Conservation (phyloP, 2,329 filamentous ascomycete species). For the Fusarium tjaetaba region DNA sequence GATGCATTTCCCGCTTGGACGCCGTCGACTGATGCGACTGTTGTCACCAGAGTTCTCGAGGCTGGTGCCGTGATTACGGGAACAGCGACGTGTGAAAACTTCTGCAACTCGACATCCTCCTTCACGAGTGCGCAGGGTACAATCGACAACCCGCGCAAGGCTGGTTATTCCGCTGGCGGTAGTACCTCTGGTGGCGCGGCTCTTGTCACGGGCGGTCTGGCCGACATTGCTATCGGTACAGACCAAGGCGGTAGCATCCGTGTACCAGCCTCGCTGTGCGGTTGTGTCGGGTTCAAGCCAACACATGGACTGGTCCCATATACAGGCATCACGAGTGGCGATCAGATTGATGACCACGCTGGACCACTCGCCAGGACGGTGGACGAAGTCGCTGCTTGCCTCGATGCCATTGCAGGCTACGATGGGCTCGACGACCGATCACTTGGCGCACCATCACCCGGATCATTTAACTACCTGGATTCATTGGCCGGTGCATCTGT, state of each 20-base stretch:
- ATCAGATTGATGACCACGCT: constrained; percentile 62
- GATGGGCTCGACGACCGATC: constrained; percentile 60
- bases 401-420: constrained; percentile 58
- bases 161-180: constrained; percentile 60
- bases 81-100: constrained; percentile 64
- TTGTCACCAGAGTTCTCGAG: constrained; percentile 61
- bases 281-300: constrained; percentile 60
- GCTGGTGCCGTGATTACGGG: constrained; percentile 60
- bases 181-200: constrained; percentile 60
- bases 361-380: constrained; percentile 56
- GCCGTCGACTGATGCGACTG: constrained; percentile 62
- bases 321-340: constrained; percentile 59
- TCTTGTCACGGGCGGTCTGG: constrained; percentile 54
- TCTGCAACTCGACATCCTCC: constrained; percentile 59
- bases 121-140: constrained; percentile 58
- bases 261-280: constrained; percentile 54
- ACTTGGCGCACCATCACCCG: constrained; percentile 46
- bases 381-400: constrained; percentile 52
- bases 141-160: constrained; percentile 56
- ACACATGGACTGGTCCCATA: constrained; percentile 62
- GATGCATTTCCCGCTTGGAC: constrained; percentile 61
- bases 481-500: background rate
- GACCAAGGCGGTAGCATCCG: constrained; percentile 60
- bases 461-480: constrained; percentile 34
- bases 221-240: constrained; percentile 58